phyloP scores from a whole-genome alignment of 2,329 filamentous ascomycete species.

The Penicillium psychrosexuale region DNA sequence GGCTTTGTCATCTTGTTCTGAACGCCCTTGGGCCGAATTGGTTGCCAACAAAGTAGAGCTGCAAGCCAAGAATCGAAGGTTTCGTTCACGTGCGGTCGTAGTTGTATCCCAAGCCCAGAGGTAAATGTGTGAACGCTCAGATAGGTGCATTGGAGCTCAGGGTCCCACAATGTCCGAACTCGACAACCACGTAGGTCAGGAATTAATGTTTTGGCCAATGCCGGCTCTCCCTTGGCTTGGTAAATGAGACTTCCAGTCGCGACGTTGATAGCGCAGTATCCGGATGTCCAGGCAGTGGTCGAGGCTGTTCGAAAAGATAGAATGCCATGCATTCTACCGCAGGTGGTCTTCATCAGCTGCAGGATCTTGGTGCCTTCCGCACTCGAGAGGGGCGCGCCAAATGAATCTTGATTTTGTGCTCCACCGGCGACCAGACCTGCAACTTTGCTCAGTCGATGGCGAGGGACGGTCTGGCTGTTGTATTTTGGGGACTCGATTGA shows the following conservation, averaged over 20 bases:
- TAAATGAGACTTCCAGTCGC: conserved; percentile 51
- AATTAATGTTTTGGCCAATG: conserved; percentile 48
- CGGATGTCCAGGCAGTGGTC: conserved; percentile 47
- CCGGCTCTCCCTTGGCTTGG: conserved; percentile 50
- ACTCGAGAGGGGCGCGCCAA: conserved; percentile 40
- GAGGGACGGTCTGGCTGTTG: conserved; percentile 30
- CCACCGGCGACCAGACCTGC: conserved; percentile 27
- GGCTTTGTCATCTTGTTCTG: conserved; percentile 52
- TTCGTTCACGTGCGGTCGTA: conserved; percentile 49
- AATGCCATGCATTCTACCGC: conserved; percentile 52
- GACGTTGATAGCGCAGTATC: conserved; percentile 53
- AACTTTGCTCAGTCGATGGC: conserved; percentile 36
- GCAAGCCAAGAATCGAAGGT: conserved; percentile 54
- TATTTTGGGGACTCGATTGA: conserved; percentile 46
- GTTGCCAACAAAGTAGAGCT: conserved; percentile 52
- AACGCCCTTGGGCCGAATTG: conserved; percentile 49
- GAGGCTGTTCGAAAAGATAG: conserved; percentile 48
- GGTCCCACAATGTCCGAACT: conserved; percentile 48
- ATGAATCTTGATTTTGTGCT: conserved; percentile 26
- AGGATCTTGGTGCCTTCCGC: conserved; percentile 49
- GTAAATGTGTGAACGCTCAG: conserved; percentile 50
- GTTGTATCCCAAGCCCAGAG: conserved; percentile 47
- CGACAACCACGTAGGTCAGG: conserved; percentile 50
- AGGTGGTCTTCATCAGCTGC: conserved; percentile 52
- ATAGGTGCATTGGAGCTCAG: conserved; percentile 46